Conservation (phyloP, 768 basidiomycete genomes). For the Boletus patriciae region DNA sequence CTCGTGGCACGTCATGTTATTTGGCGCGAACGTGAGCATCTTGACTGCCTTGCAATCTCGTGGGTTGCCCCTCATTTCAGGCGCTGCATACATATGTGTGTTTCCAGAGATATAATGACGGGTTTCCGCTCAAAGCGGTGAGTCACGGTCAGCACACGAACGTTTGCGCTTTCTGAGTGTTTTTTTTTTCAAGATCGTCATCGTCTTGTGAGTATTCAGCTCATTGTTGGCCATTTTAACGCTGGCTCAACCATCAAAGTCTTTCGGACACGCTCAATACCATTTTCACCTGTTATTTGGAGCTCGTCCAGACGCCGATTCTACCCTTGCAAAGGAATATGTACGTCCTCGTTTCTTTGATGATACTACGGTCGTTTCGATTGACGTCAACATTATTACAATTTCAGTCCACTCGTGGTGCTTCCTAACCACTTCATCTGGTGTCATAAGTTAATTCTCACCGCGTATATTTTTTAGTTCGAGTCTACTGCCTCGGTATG, state of each 20-base stretch:
- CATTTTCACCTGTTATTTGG: slow-evolving; percentile 2
- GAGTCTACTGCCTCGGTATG: slow-evolving; percentile 18
- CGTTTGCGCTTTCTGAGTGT: not conserved
- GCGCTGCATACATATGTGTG: slow-evolving; percentile 8
- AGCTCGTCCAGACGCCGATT: slow-evolving; percentile 4
- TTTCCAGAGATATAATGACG: slow-evolving; percentile 11
- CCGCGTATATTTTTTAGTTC: not conserved
- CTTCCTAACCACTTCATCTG: not conserved
- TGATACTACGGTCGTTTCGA: not conserved
- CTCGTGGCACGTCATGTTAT: slow-evolving; percentile 4
- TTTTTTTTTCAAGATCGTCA: not conserved
- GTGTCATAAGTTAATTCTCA: not conserved
- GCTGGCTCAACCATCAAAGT: not conserved
- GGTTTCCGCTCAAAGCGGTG: slow-evolving; percentile 3
- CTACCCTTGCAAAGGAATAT: slow-evolving; percentile 7
- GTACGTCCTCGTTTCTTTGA: not conserved
- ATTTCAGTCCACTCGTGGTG: slow-evolving; percentile 15
- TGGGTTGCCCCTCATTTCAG: not conserved
- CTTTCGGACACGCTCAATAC: slow-evolving; percentile 15
- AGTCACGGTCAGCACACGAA: not conserved
- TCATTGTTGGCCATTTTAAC: not conserved
- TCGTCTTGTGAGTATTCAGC: slow-evolving; percentile 3
- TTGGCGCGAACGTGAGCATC: slow-evolving; percentile 12
- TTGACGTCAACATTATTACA: not conserved
- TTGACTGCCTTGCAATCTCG: not conserved